Base-by-base conservation (phyloP, 139 green algal species). In the Mesotaenium endlicherianum region DNA sequence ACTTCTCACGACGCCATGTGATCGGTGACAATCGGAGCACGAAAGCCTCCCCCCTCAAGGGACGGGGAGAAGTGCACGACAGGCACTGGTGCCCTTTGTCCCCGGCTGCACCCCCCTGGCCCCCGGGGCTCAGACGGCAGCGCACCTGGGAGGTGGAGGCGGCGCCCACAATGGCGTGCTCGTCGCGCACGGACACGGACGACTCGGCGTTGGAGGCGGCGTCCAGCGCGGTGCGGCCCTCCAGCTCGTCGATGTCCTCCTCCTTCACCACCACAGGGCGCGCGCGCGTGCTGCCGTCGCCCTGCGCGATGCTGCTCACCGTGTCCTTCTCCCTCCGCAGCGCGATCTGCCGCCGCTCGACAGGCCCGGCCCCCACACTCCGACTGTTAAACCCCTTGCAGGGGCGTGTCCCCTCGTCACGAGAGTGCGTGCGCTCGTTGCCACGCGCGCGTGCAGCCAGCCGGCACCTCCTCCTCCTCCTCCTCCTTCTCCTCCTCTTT, bases 311-410 rank as follows among this genome's bases (percentile, higher is more conserved):
- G 36, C 70, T 75, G 26, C 16, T 74, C 70, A 36, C 8, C 59
- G 30, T 17, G 40, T 82, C 50, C 30, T 60, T 79, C 77, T 74
- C n/a, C 77, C 39, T 67, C 34, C 71, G 8, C 71, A 70, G 64
- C 64, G 64, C 64, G 16, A 74, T 74, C 55, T 67, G 55, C 8
- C 2, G 31, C 34, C 14, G 55, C 55, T 30, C 1, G n/a, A 17
- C 53, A 30, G 55, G 16, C 1, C n/a, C 8, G 2, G 8, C 55
- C 31, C 1, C 1, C 16, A 67, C 4, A 67, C 53, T n/a, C n/a
- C n/a, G n/a, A n/a, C n/a, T n/a, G n/a, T n/a, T n/a, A n/a, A n/a
- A n/a, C 68, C 87, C 92, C 98, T 99, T 71, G n/a, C n/a, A n/a
- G n/a, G n/a, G n/a, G n/a, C n/a, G n/a, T n/a, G n/a, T n/a, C n/a